Evolutionary conservation across 345 rosid species (phyloP).

Genomic region (Euphorbia peplus): DNA sequence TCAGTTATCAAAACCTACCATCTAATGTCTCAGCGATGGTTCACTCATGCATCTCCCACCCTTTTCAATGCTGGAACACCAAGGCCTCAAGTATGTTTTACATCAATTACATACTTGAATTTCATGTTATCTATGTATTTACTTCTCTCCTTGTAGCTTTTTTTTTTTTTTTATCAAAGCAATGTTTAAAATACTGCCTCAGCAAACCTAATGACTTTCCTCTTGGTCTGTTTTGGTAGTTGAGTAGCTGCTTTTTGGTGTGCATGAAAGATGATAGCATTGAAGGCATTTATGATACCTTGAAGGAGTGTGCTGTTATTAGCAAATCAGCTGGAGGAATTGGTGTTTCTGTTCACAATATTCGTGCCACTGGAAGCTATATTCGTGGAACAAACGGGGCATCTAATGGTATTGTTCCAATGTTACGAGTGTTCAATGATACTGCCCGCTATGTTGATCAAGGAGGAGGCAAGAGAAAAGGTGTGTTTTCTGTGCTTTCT

Average conservation of each 20-base stretch:
- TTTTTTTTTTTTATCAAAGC: constrained; percentile 2
- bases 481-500: constrained; percentile 23
- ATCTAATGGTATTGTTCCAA: constrained; percentile 84
- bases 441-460: constrained; percentile 91
- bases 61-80: constrained; percentile 94
- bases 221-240: constrained; percentile 33
- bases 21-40: constrained; percentile 93
- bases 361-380: constrained; percentile 78
- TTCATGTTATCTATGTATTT: not conserved
- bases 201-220: not conserved
- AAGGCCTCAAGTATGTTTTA: constrained; percentile 61
- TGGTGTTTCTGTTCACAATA: constrained; percentile 83
- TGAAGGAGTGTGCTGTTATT: constrained; percentile 93
- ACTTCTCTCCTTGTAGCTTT: not conserved
- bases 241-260: constrained; percentile 84
- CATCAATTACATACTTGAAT: not conserved
- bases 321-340: constrained; percentile 96
- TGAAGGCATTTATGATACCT: constrained; percentile 86
- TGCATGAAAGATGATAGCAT: constrained; percentile 97
- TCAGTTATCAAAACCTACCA: constrained; percentile 74
- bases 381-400: constrained; percentile 74
- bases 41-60: constrained; percentile 95
- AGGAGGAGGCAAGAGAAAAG: constrained; percentile 89
- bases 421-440: constrained; percentile 76
- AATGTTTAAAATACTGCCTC: not conserved